These are phyloP conservation scores for Leishmania major DNA, from an alignment of 208 protist species.

Conservation along the genomic window DNA sequence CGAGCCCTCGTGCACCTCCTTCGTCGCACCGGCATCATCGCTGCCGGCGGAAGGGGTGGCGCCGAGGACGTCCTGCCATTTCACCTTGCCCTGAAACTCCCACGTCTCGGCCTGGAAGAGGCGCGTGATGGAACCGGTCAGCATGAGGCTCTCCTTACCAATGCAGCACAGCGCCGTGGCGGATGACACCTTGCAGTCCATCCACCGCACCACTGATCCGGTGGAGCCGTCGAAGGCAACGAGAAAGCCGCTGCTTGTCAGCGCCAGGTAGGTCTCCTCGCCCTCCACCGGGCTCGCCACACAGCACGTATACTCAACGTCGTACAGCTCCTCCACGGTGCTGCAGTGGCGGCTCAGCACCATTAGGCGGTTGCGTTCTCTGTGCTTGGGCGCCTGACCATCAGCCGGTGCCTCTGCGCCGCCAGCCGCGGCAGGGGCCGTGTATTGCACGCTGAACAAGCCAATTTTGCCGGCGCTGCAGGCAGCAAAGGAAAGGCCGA, in stretches of 20 bases:
- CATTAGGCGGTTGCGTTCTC: conserved; percentile 30
- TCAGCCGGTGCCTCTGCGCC: not conserved
- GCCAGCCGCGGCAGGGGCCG: not conserved
- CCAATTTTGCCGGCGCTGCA: conserved; percentile 48
- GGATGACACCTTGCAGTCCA: conserved; percentile 83
- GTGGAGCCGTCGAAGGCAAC: conserved; percentile 64
- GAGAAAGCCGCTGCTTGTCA: conserved; percentile 65
- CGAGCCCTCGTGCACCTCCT: conserved; percentile 10
- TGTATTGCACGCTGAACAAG: conserved; percentile 44
- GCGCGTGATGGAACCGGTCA: conserved; percentile 61
- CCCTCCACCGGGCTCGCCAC: conserved; percentile 12
- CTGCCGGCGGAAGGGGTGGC: conserved; percentile 4
- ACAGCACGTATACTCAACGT: conserved; percentile 60
- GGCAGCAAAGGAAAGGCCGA: conserved; percentile 52
- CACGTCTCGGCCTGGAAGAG: conserved; percentile 65
- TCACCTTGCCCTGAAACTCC: conserved; percentile 81
- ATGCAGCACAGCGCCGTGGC: conserved; percentile 38
- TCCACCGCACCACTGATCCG: conserved; percentile 78
- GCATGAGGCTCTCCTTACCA: conserved; percentile 41
- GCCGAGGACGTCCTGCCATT: conserved; percentile 22
- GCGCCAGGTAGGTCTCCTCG: conserved; percentile 46
- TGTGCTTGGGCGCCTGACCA: not conserved
- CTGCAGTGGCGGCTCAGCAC: conserved; percentile 68
- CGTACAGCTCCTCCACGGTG: conserved; percentile 59
- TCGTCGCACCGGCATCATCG: conserved; percentile 3